phyloP scores from a whole-genome alignment of 345 rosid species.

The Aurinia saxatilis region DNA sequence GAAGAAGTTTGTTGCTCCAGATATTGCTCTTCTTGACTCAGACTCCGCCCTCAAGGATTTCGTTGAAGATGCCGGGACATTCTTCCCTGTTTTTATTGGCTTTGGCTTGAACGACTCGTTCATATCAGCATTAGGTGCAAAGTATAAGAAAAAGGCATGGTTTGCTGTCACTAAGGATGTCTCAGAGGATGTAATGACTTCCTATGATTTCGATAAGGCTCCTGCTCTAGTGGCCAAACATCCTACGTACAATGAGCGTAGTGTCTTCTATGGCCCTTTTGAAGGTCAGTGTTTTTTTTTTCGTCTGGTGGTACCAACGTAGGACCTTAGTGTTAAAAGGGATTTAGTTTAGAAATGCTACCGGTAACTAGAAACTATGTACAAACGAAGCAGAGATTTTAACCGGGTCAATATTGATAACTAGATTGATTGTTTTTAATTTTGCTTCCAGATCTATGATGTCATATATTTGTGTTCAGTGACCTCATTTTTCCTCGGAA shows the following conservation, averaged over 20 bases:
- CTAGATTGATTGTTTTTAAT: background rate
- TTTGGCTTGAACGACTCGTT: constrained; percentile 61
- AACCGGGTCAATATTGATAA: background rate
- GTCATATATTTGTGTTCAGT: background rate
- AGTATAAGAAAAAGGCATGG: constrained; percentile 96
- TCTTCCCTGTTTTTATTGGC: constrained; percentile 73
- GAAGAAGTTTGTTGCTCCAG: constrained; percentile 86
- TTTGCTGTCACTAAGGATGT: constrained; percentile 71
- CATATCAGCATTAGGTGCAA: constrained; percentile 41
- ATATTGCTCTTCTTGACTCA: constrained; percentile 70
- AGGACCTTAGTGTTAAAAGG: background rate
- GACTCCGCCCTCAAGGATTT: constrained; percentile 56
- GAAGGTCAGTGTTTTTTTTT: constrained; percentile 51
- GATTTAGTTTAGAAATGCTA: background rate
- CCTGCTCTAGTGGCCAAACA: constrained; percentile 70
- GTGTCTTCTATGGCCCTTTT: constrained; percentile 79
- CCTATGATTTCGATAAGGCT: constrained; percentile 67
- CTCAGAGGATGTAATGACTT: constrained; percentile 69
- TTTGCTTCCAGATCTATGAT: background rate
- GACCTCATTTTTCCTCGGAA: no score
- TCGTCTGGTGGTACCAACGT: background rate
- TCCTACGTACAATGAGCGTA: constrained; percentile 57
- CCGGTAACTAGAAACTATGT: background rate
- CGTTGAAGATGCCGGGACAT: constrained; percentile 57
- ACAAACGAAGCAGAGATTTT: background rate